Percentiles rank a stretch among this genome's conserved stretches.
Conservation (phyloP, 345 rosid species). For the Populus ilicifolia region DNA sequence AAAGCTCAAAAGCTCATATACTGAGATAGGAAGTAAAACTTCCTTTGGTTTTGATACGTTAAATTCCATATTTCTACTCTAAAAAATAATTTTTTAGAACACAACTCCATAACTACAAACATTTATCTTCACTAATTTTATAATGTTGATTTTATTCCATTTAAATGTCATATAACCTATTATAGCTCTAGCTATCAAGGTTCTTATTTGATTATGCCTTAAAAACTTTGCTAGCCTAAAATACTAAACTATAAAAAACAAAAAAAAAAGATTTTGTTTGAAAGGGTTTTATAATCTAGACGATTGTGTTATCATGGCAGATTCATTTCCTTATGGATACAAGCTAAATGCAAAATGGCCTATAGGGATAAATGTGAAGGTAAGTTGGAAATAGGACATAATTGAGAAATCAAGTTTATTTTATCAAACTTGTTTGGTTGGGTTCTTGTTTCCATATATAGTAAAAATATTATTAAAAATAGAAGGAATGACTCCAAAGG, state of each 20-base stretch:
- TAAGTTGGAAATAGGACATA: too few relatives aligned
- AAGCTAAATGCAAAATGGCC: too few relatives aligned
- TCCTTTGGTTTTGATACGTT: not conserved
- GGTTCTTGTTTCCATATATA: too few relatives aligned
- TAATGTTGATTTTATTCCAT: constrained; percentile 1
- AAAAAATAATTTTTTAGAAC: constrained; percentile 15
- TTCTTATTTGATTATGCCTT: constrained; percentile 18
- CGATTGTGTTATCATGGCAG: too few relatives aligned
- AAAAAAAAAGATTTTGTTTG: too few relatives aligned
- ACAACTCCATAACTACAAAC: constrained; percentile 18
- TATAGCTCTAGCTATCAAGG: constrained; percentile 24
- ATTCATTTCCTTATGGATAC: too few relatives aligned
- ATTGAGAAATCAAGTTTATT: too few relatives aligned
- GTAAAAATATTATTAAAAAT: too few relatives aligned
- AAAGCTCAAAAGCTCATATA: not conserved
- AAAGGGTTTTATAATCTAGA: too few relatives aligned
- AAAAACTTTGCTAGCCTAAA: constrained; percentile 29
- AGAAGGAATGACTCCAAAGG: too few relatives aligned
- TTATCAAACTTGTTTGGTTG: too few relatives aligned
- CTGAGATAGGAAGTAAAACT: not conserved
- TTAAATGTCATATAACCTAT: constrained; percentile 28
- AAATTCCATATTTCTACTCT: constrained; percentile 12
- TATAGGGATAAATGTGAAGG: too few relatives aligned
- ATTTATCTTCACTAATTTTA: constrained; percentile 16
- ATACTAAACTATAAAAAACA: not conserved